Evolutionary conservation across 768 basidiomycete genomes (phyloP).

Genomic region (Tulasnella sp.): DNA sequence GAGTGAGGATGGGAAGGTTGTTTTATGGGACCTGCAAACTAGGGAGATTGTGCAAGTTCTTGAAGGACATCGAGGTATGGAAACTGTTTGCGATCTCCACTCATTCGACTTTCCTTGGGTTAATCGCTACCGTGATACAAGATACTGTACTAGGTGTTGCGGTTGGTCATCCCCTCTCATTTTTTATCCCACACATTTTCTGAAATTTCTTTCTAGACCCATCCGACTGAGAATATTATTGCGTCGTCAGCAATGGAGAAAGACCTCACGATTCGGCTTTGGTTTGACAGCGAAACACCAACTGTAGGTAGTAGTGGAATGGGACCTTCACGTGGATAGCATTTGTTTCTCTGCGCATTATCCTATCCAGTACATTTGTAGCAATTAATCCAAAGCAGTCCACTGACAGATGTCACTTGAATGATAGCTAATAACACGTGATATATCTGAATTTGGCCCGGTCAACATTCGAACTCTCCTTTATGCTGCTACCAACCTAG

Average conservation of each 20-base stretch:
- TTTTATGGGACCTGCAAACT: constrained; percentile 83
- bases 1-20: constrained; percentile 80
- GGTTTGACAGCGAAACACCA: constrained; percentile 40
- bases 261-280: constrained; percentile 73
- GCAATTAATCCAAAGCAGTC: no score
- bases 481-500: no score
- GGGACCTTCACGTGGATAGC: no score
- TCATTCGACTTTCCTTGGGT: no score
- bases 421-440: no score
- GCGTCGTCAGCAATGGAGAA: constrained; percentile 88
- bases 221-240: constrained; percentile 63
- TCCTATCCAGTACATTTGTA: no score
- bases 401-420: no score
- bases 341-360: no score
- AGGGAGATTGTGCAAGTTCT: constrained; percentile 63
- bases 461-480: no score
- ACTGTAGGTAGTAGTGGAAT: not conserved
- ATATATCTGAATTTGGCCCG: no score
- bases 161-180: constrained; percentile 29
- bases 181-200: not conserved
- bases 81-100: not conserved
- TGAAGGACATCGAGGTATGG: constrained; percentile 71
- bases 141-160: constrained; percentile 74
- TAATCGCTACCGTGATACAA: constrained; percentile 19
- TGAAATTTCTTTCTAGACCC: constrained; percentile 41